These are phyloP conservation scores for Spathaspora jeffriesii DNA, from an alignment of 1,139 yeast species.

Conservation along the genomic window DNA sequence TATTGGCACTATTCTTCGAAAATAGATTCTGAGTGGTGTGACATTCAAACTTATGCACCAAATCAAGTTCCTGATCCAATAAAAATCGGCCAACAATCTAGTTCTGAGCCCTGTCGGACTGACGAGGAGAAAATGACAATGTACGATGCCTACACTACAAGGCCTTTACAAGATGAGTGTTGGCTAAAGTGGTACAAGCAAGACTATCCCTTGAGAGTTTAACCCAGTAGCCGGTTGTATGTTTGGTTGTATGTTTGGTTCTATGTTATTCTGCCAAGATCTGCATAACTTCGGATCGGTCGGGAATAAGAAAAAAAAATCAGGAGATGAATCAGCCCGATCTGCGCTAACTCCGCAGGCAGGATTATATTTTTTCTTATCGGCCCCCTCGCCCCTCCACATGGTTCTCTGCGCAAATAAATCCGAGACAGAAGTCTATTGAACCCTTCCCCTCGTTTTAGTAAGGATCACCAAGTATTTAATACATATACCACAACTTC, in stretches of 20 bases:
- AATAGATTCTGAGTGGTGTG: conserved; percentile 47
- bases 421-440: not conserved
- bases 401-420: no score
- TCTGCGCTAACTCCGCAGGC: not conserved
- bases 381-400: not conserved
- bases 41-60: conserved; percentile 19
- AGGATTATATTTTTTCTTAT: not conserved
- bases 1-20: conserved; percentile 47
- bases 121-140: conserved; percentile 52
- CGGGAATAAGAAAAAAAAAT: no score
- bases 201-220: not conserved
- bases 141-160: conserved; percentile 53
- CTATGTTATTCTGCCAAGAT: no score
- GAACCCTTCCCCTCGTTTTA: not conserved
- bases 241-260: not conserved
- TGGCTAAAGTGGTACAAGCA: conserved; percentile 44
- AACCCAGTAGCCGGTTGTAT: not conserved
- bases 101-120: conserved; percentile 14
- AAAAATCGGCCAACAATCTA: conserved; percentile 4
- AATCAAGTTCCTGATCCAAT: conserved; percentile 2
- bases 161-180: conserved; percentile 52
- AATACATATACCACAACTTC: not conserved
- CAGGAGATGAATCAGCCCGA: no score
- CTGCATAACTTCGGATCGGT: no score
- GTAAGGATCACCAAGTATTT: not conserved